Conservation (phyloP, 2,329 filamentous ascomycete species). For the Xylaria sp. region DNA sequence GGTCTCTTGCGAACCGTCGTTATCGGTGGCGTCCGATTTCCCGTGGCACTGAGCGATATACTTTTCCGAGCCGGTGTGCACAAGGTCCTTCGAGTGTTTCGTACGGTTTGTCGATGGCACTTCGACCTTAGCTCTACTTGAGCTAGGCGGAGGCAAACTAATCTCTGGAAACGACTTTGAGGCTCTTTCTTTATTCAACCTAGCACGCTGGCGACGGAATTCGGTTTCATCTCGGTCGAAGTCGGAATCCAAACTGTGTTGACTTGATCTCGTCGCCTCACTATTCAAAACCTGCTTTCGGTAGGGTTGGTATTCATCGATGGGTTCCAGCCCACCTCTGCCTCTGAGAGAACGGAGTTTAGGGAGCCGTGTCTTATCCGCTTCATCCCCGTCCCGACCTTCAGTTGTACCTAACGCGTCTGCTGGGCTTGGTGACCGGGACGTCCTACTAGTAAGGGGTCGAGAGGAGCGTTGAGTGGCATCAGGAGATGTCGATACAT, state of each 20-base stretch:
- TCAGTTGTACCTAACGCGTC: constrained; percentile 12
- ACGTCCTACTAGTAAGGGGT: constrained; percentile 34
- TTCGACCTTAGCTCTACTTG: constrained; percentile 42
- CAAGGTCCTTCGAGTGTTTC: constrained; percentile 27
- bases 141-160: constrained; percentile 37
- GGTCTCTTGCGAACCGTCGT: constrained; percentile 46
- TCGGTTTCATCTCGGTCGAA: constrained; percentile 41
- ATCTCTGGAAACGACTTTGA: constrained; percentile 44
- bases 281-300: constrained; percentile 35
- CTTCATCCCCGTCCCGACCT: constrained; percentile 28
- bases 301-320: constrained; percentile 44
- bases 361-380: constrained; percentile 35
- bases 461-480: constrained; percentile 40
- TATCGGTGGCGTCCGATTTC: constrained; percentile 32
- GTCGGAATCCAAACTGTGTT: constrained; percentile 42
- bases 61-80: constrained; percentile 27
- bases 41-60: constrained; percentile 34
- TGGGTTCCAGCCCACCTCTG: constrained; percentile 43
- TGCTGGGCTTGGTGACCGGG: constrained; percentile 34
- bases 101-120: constrained; percentile 47
- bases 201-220: constrained; percentile 44
- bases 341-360: constrained; percentile 25
- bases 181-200: constrained; percentile 42
- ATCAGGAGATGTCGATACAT: constrained; percentile 57
- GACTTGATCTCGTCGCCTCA: constrained; percentile 33